Evolutionary conservation across 2,329 filamentous ascomycete species (phyloP).

Genomic region (Lomentospora prolificans): DNA sequence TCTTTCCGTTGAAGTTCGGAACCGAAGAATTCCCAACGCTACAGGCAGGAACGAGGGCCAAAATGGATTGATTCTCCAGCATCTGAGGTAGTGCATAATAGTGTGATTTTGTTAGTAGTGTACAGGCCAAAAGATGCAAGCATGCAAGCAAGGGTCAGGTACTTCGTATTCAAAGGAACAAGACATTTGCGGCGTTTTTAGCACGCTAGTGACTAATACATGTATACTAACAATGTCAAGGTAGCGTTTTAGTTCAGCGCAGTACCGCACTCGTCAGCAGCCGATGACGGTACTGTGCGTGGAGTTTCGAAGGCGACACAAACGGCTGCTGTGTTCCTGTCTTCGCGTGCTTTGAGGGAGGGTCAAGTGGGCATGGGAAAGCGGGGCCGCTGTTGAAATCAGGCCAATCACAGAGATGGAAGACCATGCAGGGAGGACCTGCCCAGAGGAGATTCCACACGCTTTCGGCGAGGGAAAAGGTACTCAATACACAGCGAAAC

Average conservation of each 20-base stretch:
- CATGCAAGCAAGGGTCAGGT: not conserved
- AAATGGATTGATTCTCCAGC: not conserved
- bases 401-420: not conserved
- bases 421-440: not conserved
- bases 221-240: not conserved
- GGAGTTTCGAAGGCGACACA: too few species aligned
- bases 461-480: not conserved
- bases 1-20: not conserved
- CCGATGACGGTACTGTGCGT: not conserved
- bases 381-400: not conserved
- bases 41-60: not conserved
- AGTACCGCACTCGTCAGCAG: not conserved
- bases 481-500: not conserved
- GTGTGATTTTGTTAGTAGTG: not conserved
- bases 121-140: not conserved
- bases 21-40: not conserved
- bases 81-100: not conserved
- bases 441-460: not conserved
- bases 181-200: not conserved
- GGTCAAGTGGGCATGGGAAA: slow-evolving; percentile 1
- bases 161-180: not conserved
- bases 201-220: not conserved
- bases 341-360: not conserved
- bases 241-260: not conserved
- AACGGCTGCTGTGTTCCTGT: not conserved